Percentiles rank a stretch among this genome's conserved stretches.
phyloP scores from a whole-genome alignment of 2,329 filamentous ascomycete genomes.

The Calycina herbarum region DNA sequence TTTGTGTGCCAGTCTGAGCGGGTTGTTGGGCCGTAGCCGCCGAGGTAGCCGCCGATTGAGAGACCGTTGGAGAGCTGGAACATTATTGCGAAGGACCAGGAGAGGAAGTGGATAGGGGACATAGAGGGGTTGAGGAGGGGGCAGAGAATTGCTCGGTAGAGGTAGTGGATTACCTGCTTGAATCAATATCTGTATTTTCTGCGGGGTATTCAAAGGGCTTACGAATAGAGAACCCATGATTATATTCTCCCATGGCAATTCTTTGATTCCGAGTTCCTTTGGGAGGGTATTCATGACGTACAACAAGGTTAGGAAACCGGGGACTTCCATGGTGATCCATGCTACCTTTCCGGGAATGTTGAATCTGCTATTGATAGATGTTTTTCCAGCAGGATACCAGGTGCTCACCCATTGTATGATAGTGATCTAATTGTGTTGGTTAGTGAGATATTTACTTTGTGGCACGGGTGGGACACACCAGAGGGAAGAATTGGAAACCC shows the following conservation, averaged over 20 bases:
- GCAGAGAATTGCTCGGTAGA: conserved; percentile 81
- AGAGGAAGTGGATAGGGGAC: conserved; percentile 76
- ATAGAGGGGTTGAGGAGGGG: conserved; percentile 87
- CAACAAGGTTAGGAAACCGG: conserved; percentile 73
- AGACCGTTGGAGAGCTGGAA: conserved; percentile 85
- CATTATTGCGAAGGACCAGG: conserved; percentile 62
- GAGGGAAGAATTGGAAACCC: conserved; percentile 49
- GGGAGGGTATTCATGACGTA: conserved; percentile 77
- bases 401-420: conserved; percentile 70
- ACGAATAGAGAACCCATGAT: conserved; percentile 69
- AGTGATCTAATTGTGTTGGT: conserved; percentile 55
- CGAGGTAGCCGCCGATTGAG: conserved; percentile 77
- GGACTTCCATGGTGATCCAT: conserved; percentile 87
- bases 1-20: conserved; percentile 50
- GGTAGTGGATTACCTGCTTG: conserved; percentile 75
- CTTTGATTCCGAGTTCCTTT: conserved; percentile 52
- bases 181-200: background rate
- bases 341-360: conserved; percentile 88
- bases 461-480: conserved; percentile 44
- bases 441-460: background rate
- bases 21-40: conserved; percentile 72
- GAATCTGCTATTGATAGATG: conserved; percentile 68
- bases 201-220: conserved; percentile 18
- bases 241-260: conserved; percentile 76
- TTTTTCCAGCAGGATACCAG: conserved; percentile 93